A percentile compares a stretch with the other conserved stretches of the same genome.
Evolutionary conservation across 2,329 filamentous ascomycete genomes (phyloP).

Genomic region (Stachybotrys echinatus): DNA sequence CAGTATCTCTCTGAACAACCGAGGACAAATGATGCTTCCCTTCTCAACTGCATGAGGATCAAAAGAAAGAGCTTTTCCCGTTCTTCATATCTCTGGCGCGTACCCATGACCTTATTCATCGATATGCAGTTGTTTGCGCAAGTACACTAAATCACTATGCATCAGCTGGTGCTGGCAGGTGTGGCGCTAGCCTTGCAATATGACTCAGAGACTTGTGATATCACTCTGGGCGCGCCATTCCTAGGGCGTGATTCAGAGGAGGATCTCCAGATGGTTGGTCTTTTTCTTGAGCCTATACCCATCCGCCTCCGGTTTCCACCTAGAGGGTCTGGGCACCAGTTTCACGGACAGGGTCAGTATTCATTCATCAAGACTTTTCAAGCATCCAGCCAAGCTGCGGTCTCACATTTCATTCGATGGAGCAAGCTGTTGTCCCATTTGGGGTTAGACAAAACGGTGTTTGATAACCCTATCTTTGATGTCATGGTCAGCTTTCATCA

Average conservation of each 20-base stretch:
- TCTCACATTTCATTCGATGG: neutral
- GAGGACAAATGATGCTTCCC: neutral
- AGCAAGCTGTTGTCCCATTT: neutral
- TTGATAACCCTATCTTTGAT: neutral
- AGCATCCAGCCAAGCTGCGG: neutral
- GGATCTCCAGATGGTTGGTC: neutral
- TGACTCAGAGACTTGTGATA: neutral
- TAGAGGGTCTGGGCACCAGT: no score
- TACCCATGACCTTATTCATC: neutral
- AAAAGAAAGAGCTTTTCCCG: neutral
- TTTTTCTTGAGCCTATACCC: neutral
- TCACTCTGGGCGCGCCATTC: neutral
- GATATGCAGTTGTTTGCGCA: neutral
- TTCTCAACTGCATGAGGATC: neutral
- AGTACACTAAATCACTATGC: neutral
- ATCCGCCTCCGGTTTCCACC: neutral
- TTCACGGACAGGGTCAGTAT: no score
- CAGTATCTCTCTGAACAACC: neutral
- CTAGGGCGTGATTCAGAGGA: neutral
- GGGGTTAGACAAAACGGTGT: neutral
- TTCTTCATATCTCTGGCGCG: neutral
- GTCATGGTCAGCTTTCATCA: neutral
- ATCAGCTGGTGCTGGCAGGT: neutral
- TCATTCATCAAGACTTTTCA: neutral
- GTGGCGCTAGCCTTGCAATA: neutral